Conservation (phyloP, 2,329 filamentous ascomycete species). For the Xylaria sp. region DNA sequence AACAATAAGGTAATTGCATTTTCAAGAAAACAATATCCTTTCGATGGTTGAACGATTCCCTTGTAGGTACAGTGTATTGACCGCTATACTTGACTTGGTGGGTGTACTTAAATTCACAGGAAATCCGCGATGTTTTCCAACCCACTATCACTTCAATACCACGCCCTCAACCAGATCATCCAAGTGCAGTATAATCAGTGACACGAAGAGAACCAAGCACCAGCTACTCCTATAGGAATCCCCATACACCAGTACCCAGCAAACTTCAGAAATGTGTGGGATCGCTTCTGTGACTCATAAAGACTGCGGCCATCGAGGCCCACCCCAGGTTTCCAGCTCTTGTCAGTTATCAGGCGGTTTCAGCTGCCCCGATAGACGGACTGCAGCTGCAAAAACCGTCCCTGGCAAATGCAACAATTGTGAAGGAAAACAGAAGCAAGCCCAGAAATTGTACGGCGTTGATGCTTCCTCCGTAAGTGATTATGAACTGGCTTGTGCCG, state of each 20-base stretch:
- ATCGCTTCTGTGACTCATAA: slow-evolving; percentile 7
- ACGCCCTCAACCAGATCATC: too few relatives aligned
- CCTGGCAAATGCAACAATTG: slow-evolving; percentile 15
- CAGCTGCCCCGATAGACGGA: not conserved
- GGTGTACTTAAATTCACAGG: too few relatives aligned
- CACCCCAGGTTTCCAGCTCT: not conserved
- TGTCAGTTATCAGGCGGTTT: slow-evolving; percentile 7
- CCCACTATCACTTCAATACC: too few relatives aligned
- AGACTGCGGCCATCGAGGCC: slow-evolving; percentile 15
- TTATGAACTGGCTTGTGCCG: not conserved
- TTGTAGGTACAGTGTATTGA: too few relatives aligned
- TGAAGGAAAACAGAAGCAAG: not conserved
- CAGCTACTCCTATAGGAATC: not conserved
- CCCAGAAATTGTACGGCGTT: not conserved
- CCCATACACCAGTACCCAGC: not conserved
- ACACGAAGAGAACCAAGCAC: not conserved
- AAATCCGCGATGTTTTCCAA: too few relatives aligned
- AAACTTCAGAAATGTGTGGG: slow-evolving; percentile 19
- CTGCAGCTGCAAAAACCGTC: not conserved
- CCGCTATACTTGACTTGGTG: too few relatives aligned
- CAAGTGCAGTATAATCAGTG: too few relatives aligned
- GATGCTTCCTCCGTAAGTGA: not conserved
- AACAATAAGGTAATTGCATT: too few relatives aligned
- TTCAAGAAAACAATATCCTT: too few relatives aligned
- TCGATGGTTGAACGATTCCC: too few relatives aligned